These are phyloP conservation scores for Picochlorum sp. DNA, from an alignment of 139 green algal species.

Conservation along the genomic window DNA sequence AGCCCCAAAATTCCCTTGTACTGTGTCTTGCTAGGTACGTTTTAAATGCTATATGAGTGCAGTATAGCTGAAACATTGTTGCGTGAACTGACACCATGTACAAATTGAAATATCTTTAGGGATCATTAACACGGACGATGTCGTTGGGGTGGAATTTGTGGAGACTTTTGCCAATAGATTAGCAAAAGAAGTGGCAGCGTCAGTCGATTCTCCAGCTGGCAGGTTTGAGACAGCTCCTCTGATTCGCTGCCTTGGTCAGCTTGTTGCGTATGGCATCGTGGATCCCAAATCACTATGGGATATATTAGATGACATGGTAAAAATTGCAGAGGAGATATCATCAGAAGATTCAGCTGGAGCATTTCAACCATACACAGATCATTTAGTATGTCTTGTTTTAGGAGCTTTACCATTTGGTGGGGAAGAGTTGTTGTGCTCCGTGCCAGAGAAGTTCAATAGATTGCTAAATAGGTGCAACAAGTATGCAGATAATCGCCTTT, in stretches of 20 bases:
- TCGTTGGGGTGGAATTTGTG: conserved; percentile 36
- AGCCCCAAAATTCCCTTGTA: conserved; percentile 64
- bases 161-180: conserved; percentile 16
- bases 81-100: no score
- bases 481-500: conserved; percentile 51
- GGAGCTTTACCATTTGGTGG: conserved; percentile 61
- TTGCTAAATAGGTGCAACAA: conserved; percentile 22
- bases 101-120: background rate
- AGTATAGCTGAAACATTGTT: no score
- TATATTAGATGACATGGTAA: conserved; percentile 36
- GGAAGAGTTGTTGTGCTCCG: conserved; percentile 41
- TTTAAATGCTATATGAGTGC: conserved; percentile 1
- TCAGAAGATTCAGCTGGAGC: conserved; percentile 23
- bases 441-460: conserved; percentile 21
- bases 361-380: conserved; percentile 72
- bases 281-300: conserved; percentile 36
- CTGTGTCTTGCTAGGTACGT: conserved; percentile 57
- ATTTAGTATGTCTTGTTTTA: conserved; percentile 51
- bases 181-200: conserved; percentile 13
- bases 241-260: conserved; percentile 51
- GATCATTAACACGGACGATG: conserved; percentile 14
- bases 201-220: conserved; percentile 17
- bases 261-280: conserved; percentile 47
- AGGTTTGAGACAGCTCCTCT: conserved; percentile 45
- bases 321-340: background rate